These are phyloP conservation scores for Mentha longifolia DNA, from an alignment of 257 asterid species.

Conservation along the genomic window DNA sequence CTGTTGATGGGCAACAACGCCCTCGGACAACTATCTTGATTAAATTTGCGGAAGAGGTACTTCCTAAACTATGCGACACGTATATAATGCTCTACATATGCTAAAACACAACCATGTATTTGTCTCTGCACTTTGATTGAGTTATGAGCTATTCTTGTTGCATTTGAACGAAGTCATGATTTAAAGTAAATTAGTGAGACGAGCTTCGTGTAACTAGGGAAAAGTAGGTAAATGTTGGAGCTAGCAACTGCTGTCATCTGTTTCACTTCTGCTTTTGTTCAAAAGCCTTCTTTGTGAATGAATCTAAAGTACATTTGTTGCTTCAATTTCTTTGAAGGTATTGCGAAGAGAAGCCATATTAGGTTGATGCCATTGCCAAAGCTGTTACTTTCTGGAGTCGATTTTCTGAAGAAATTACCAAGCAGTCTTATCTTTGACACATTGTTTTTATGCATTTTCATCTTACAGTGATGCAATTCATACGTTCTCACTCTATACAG, in stretches of 20 bases:
- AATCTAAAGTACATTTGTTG: background rate
- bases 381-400: slow-evolving; percentile 1
- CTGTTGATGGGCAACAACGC: slow-evolving; percentile 94
- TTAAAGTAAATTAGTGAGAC: background rate
- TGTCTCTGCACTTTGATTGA: no score
- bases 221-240: no score
- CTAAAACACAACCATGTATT: no score
- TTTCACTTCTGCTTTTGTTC: no score
- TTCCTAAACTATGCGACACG: background rate
- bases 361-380: slow-evolving; percentile 48
- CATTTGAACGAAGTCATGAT: background rate
- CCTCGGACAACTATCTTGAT: slow-evolving; percentile 94
- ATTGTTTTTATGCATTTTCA: background rate
- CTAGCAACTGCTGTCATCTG: no score
- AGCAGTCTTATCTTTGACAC: background rate
- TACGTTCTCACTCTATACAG: background rate
- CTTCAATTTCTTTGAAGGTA: slow-evolving; percentile 49
- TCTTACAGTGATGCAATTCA: background rate
- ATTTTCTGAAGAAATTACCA: slow-evolving; percentile 23
- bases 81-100: no score
- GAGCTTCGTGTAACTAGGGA: background rate
- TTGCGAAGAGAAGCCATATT: slow-evolving; percentile 79
- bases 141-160: no score
- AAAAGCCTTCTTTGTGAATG: no score
- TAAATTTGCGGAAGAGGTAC: slow-evolving; percentile 94